Conservation (phyloP, 441 rosid genomes). For the Flueggea neowawraea region DNA sequence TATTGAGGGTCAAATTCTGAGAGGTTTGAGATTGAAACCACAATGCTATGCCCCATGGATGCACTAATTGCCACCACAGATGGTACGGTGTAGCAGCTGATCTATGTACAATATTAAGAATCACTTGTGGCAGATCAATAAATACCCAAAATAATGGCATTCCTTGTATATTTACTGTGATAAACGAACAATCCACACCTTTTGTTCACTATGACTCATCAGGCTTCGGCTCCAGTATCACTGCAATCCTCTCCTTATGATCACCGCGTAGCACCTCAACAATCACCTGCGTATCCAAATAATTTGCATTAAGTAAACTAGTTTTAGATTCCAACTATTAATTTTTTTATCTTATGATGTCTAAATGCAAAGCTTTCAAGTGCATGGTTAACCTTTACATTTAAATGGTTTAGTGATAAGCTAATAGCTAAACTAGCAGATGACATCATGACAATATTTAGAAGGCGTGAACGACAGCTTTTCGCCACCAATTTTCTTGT, state of each 20-base stretch:
- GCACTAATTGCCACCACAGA: slow-evolving; percentile 2
- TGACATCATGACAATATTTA: too few relatives aligned
- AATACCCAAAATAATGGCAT: slow-evolving; percentile 25
- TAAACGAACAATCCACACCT: slow-evolving; percentile 17
- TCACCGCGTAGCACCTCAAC: slow-evolving; percentile 94
- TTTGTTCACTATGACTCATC: slow-evolving; percentile 52
- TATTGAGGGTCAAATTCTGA: too few relatives aligned
- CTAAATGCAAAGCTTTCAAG: too few relatives aligned
- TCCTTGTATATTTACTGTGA: slow-evolving; percentile 13
- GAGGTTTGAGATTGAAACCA: neutral
- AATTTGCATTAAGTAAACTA: neutral
- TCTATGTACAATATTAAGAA: slow-evolving; percentile 26
- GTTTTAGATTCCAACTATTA: neutral
- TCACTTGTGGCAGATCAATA: neutral
- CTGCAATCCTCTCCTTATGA: slow-evolving; percentile 89
- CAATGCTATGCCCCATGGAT: slow-evolving; percentile 3
- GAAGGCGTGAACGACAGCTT: too few relatives aligned
- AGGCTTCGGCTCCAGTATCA: slow-evolving; percentile 76
- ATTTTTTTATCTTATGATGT: too few relatives aligned
- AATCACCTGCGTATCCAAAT: slow-evolving; percentile 41
- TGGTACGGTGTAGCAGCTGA: slow-evolving; percentile 2
- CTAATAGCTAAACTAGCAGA: too few relatives aligned
- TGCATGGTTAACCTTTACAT: too few relatives aligned
- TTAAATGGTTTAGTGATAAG: too few relatives aligned
- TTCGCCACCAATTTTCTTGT: too few relatives aligned